These are phyloP conservation scores for Terfezia boudieri DNA, from an alignment of 495 filamentous ascomycete genomes.

Conservation along the genomic window DNA sequence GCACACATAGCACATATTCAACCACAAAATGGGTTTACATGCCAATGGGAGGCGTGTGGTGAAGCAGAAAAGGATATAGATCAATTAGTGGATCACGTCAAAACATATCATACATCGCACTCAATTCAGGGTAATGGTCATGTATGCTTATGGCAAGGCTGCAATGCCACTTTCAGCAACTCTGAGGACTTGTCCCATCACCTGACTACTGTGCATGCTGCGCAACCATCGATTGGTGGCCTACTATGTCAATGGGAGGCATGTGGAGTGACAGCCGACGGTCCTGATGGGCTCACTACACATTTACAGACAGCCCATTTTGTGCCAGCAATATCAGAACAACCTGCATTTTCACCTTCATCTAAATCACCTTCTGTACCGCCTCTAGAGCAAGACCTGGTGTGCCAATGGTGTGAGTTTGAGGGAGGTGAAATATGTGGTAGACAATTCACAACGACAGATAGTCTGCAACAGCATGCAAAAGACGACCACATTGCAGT, in stretches of 20 bases:
- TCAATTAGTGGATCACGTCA: slow-evolving; percentile 4
- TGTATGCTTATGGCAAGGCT: slow-evolving; percentile 16
- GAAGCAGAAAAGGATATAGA: neutral
- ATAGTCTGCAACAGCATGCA: slow-evolving; percentile 23
- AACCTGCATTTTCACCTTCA: neutral
- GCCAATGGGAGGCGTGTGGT: slow-evolving; percentile 6
- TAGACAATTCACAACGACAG: slow-evolving; percentile 5
- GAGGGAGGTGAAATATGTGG: slow-evolving; percentile 5
- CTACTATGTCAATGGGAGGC: slow-evolving; percentile 15
- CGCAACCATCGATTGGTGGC: neutral
- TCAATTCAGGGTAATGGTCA: slow-evolving; percentile 1
- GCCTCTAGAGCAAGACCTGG: neutral
- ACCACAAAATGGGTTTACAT: neutral
- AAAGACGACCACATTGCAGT: slow-evolving; percentile 22
- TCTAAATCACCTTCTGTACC: neutral
- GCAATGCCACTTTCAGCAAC: slow-evolving; percentile 11
- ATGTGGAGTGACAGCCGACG: slow-evolving; percentile 9
- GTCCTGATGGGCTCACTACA: slow-evolving; percentile 10
- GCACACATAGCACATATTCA: neutral
- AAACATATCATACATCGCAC: slow-evolving; percentile 1
- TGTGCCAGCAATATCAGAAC: neutral
- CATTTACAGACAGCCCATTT: slow-evolving; percentile 14
- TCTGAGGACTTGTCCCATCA: slow-evolving; percentile 14
- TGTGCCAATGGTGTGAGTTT: slow-evolving; percentile 1
- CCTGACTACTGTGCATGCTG: slow-evolving; percentile 7